A percentile compares a stretch with the other conserved stretches of the same genome.
These are phyloP conservation scores for Colletotrichum agaves DNA, from an alignment of 2,329 filamentous ascomycete genomes.

Conservation along the genomic window DNA sequence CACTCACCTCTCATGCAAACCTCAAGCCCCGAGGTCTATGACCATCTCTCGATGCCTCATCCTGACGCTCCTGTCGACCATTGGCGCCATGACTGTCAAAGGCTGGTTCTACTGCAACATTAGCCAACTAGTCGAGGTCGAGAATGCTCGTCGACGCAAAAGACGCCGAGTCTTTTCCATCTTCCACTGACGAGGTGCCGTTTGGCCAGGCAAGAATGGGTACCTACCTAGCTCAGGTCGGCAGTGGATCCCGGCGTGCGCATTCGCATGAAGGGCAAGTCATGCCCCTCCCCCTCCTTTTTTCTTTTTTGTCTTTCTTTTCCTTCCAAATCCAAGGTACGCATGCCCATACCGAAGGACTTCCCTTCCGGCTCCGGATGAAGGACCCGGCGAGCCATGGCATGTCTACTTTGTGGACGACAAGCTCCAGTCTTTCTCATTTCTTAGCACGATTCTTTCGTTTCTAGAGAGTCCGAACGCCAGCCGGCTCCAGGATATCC, in stretches of 20 bases:
- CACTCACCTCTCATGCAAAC: constrained; percentile 11
- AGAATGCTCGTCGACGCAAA: not conserved
- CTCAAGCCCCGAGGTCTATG: constrained; percentile 6
- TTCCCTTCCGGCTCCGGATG: constrained; percentile 26
- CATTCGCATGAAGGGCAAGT: constrained; percentile 42
- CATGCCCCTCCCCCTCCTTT: constrained; percentile 43
- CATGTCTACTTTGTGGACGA: constrained; percentile 2
- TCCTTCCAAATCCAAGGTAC: not conserved
- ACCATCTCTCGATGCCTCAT: constrained; percentile 6
- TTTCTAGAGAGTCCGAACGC: not conserved
- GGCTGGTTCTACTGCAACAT: constrained; percentile 2
- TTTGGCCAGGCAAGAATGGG: not conserved
- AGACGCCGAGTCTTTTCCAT: not conserved
- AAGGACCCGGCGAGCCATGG: constrained; percentile 14
- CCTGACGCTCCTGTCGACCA: not conserved
- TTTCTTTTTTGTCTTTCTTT: too few relatives aligned
- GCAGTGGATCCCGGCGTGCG: constrained; percentile 12
- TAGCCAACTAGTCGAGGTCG: not conserved
- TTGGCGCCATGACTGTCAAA: constrained; percentile 1
- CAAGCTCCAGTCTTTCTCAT: not conserved
- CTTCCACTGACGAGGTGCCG: constrained; percentile 4
- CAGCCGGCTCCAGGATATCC: constrained; percentile 20
- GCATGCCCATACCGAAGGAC: not conserved
- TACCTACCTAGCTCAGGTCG: not conserved
- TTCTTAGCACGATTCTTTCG: not conserved